Evolutionary conservation across 306 rosid species (phyloP), one percentile per base, ranked within the genome.

Genomic region (Trifolium pratense): DNA sequence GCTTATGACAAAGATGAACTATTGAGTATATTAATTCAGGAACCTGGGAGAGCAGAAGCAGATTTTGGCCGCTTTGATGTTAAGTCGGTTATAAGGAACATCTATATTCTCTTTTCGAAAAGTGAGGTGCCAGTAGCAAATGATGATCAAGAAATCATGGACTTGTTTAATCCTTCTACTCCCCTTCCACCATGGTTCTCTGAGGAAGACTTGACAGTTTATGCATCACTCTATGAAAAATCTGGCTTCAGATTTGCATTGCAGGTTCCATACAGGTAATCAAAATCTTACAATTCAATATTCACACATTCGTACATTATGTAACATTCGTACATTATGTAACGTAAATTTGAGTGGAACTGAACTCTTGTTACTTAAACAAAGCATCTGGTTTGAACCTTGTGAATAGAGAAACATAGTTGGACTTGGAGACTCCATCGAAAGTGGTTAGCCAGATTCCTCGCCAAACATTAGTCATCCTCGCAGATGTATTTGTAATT

Each of bases 161-260:
- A 84, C 70, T 78, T 86, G 86, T 80, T 74, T 40, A 79, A 86
- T 70, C 93, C 89, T 3, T 74, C 89, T 17, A 49, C 70, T 60
- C 90, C 87, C 36, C 70, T 88, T 1, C 89, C 92, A 7, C 68
- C 87, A 46, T 78, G 93, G 87, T 75, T 88, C 71, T 86, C 90
- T 2, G 89, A 86, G 77, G 80, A 86, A 68, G 89, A 88, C 66
- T 87, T 86, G 29, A 62, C 77, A 13, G 45, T 39, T 77, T 88
- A 88, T 58, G 86, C 90, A 70, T 86, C 90, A 63, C 48, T 79
- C 11, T 85, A 84, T 55, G 90, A 82, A 78, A 84, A 84, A 9
- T 83, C 85, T 57, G 91, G 94, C 18, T 89, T 89, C 68, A 57
- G 74, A 58, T 86, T 42, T 69, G 66, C 94, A 26, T 37, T 89